Percentiles rank a stretch among this genome's conserved stretches.
phyloP scores from a whole-genome alignment of 768 basidiomycete species.

The Kwoniella europaea region DNA sequence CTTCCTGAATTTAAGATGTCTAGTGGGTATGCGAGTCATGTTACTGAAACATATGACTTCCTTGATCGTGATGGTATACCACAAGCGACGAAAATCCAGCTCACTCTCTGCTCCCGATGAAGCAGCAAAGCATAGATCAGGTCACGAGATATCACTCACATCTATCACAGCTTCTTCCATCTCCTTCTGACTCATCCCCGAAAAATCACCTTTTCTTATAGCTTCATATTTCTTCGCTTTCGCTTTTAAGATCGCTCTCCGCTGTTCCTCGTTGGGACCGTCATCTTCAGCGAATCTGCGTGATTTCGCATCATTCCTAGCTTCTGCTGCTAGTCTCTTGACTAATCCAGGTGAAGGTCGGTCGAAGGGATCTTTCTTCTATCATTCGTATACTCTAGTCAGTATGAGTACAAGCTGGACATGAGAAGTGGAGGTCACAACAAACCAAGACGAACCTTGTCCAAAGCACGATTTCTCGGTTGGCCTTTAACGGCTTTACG shows the following conservation, averaged over 20 bases:
- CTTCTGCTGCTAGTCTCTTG: conserved; percentile 53
- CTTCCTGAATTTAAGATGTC: too few relatives aligned
- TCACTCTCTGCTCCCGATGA: too few relatives aligned
- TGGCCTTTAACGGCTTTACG: conserved; percentile 43
- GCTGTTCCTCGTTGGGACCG: conserved; percentile 47
- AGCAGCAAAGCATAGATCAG: background rate
- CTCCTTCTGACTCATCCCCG: conserved; percentile 50
- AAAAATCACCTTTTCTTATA: conserved; percentile 48
- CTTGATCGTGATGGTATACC: too few relatives aligned
- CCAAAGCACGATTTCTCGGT: conserved; percentile 11
- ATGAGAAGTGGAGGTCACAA: conserved; percentile 13
- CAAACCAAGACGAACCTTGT: conserved; percentile 22
- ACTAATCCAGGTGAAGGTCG: conserved; percentile 53
- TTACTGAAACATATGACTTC: too few relatives aligned
- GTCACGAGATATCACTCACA: conserved; percentile 34
- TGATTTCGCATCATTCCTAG: conserved; percentile 47
- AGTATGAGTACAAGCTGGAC: background rate
- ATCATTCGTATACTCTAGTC: background rate
- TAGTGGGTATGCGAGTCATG: too few relatives aligned
- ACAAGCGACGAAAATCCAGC: too few relatives aligned
- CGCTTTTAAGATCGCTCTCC: conserved; percentile 44
- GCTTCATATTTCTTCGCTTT: conserved; percentile 57
- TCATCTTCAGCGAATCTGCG: conserved; percentile 39
- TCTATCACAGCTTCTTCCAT: conserved; percentile 52
- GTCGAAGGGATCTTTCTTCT: conserved; percentile 52